A percentile compares a stretch with the other conserved stretches of the same genome.
Conservation (phyloP, 2,329 filamentous ascomycete species). For the Teratosphaeria viscida region DNA sequence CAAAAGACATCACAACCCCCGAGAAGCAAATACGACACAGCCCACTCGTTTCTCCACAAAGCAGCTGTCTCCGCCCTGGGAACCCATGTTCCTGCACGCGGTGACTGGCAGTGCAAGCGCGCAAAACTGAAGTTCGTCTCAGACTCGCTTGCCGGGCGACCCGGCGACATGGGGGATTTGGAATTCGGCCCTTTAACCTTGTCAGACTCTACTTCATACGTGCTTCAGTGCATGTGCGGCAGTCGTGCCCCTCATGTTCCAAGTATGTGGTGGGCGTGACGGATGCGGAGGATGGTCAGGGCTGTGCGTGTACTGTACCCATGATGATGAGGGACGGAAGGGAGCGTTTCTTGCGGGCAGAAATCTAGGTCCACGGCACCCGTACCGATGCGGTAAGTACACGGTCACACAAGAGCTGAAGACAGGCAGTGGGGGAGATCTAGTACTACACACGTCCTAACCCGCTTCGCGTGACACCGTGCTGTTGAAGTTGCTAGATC, state of each 20-base stretch:
- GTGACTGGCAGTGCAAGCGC: neutral
- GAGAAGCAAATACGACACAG: neutral
- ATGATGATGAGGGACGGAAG: too few relatives aligned
- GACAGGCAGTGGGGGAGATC: neutral
- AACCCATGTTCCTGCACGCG: neutral
- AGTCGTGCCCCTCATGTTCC: neutral
- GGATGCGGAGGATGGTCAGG: too few relatives aligned
- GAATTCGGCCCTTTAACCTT: neutral
- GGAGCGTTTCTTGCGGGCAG: too few relatives aligned
- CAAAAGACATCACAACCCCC: neutral
- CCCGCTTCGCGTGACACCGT: neutral
- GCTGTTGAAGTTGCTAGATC: neutral
- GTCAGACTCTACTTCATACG: neutral
- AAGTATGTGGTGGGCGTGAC: neutral
- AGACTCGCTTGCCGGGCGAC: neutral
- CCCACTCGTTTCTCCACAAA: neutral
- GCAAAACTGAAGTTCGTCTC: neutral
- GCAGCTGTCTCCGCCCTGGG: neutral
- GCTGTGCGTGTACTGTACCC: too few relatives aligned
- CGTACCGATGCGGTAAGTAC: neutral
- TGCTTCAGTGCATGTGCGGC: neutral
- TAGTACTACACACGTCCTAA: neutral
- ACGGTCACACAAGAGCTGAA: neutral
- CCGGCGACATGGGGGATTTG: neutral
- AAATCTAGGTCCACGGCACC: neutral